A percentile compares a stretch with the other conserved stretches of the same genome.
These are phyloP conservation scores for Lumnitzera racemosa DNA, from an alignment of 345 rosid species.

Conservation along the genomic window DNA sequence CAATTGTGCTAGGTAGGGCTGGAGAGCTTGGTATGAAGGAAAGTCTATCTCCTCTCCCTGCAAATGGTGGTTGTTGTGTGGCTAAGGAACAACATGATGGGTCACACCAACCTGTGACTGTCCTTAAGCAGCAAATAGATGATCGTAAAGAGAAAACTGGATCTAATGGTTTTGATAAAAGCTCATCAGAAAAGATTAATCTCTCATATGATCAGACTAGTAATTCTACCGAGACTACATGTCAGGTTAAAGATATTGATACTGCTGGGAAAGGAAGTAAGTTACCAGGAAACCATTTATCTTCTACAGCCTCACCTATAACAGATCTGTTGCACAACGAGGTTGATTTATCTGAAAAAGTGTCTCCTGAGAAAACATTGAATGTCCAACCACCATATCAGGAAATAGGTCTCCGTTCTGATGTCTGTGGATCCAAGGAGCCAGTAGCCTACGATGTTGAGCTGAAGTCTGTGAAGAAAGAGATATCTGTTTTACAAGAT, in stretches of 20 bases:
- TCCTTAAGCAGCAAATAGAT: constrained; percentile 24
- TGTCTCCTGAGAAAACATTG: constrained; percentile 20
- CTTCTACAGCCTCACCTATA: constrained; percentile 16
- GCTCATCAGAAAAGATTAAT: constrained; percentile 13
- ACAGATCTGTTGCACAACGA: constrained; percentile 21
- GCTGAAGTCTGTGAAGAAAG: constrained; percentile 44
- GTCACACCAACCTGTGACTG: constrained; percentile 11
- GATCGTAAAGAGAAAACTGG: constrained; percentile 20
- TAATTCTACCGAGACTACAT: constrained; percentile 15
- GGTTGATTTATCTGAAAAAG: constrained; percentile 27
- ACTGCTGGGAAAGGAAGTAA: constrained; percentile 21
- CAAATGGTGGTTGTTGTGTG: constrained; percentile 12
- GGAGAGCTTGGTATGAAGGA: constrained; percentile 34
- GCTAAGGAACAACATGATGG: constrained; percentile 18
- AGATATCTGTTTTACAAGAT: constrained; percentile 46
- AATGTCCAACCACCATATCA: constrained; percentile 11
- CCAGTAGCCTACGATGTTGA: constrained; percentile 45
- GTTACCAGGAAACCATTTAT: constrained; percentile 5
- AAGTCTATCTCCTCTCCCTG: constrained; percentile 17
- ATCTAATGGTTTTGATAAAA: constrained; percentile 15
- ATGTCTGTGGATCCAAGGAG: constrained; percentile 20
- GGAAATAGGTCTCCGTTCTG: neutral
- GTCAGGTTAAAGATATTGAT: constrained; percentile 20
- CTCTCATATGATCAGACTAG: constrained; percentile 13
- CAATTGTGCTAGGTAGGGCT: constrained; percentile 23